These are phyloP conservation scores for Buxus sempervirens DNA, from an alignment of 164 flowering plant species.

Conservation along the genomic window DNA sequence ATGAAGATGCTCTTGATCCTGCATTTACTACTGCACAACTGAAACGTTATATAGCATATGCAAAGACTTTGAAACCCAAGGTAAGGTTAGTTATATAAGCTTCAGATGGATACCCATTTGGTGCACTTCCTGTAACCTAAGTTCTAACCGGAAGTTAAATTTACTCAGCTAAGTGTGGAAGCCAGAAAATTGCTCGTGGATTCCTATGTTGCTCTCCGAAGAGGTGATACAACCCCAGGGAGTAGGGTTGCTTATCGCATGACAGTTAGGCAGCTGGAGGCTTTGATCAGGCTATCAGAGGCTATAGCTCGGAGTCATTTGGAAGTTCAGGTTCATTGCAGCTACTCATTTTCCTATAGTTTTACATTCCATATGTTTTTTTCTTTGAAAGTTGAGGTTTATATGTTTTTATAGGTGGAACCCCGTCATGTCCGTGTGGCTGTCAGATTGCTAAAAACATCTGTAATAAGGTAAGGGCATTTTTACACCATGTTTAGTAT, in stretches of 20 bases:
- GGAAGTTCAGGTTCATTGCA: conserved; percentile 54
- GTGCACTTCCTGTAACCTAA: neutral
- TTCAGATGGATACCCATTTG: neutral
- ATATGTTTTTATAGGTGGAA: conserved; percentile 46
- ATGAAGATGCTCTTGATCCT: conserved; percentile 81
- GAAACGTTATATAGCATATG: conserved; percentile 89
- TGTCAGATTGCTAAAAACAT: conserved; percentile 75
- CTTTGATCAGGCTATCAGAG: conserved; percentile 86
- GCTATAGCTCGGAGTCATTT: conserved; percentile 82
- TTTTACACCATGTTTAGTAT: neutral
- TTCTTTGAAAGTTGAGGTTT: neutral
- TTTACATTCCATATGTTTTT: neutral
- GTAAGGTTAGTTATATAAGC: conserved; percentile 57
- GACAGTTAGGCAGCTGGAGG: conserved; percentile 98
- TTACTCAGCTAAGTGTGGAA: conserved; percentile 62
- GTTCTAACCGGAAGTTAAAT: conserved; percentile 3
- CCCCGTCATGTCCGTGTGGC: conserved; percentile 75
- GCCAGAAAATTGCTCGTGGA: conserved; percentile 83
- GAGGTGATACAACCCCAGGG: conserved; percentile 89
- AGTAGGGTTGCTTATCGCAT: conserved; percentile 94
- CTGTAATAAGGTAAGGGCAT: conserved; percentile 70
- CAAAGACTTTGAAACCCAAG: conserved; percentile 91
- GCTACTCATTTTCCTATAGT: no score
- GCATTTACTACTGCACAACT: conserved; percentile 75
- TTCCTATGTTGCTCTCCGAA: conserved; percentile 89